Conservation (phyloP, 305 asterid genomes). For the Fraxinus baroniana region DNA sequence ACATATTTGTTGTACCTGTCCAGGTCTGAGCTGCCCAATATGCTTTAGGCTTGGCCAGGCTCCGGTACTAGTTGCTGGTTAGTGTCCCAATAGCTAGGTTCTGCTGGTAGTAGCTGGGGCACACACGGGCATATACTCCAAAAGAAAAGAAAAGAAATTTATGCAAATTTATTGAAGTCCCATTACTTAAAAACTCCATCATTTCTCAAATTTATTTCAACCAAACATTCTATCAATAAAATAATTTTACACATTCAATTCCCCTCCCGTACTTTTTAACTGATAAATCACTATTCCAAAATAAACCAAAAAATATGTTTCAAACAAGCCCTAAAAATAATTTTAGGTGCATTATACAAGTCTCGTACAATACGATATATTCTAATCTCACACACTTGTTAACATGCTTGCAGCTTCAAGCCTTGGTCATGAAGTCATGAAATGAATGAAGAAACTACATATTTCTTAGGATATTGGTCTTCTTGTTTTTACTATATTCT, state of each 20-base stretch:
- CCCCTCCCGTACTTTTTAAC: too few relatives aligned
- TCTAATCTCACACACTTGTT: neutral
- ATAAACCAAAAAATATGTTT: too few relatives aligned
- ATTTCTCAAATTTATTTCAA: too few relatives aligned
- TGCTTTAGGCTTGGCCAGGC: neutral
- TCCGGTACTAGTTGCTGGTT: neutral
- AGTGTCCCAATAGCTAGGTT: too few relatives aligned
- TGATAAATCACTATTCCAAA: neutral
- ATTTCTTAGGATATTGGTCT: conserved; percentile 43
- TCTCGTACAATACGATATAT: neutral
- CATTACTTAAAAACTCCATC: neutral
- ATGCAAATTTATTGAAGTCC: neutral
- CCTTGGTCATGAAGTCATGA: conserved; percentile 19
- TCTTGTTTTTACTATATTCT: conserved; percentile 51
- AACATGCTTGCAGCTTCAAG: conserved; percentile 27
- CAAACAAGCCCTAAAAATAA: neutral
- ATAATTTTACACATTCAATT: neutral
- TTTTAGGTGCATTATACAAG: neutral
- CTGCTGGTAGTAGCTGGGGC: neutral
- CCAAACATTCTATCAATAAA: too few relatives aligned
- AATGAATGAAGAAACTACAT: conserved; percentile 28
- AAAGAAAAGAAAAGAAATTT: too few relatives aligned
- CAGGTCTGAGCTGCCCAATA: neutral
- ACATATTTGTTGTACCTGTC: neutral
- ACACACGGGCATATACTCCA: neutral